phyloP scores from a whole-genome alignment of 495 filamentous ascomycete species.

The Penicillium chermesinum region DNA sequence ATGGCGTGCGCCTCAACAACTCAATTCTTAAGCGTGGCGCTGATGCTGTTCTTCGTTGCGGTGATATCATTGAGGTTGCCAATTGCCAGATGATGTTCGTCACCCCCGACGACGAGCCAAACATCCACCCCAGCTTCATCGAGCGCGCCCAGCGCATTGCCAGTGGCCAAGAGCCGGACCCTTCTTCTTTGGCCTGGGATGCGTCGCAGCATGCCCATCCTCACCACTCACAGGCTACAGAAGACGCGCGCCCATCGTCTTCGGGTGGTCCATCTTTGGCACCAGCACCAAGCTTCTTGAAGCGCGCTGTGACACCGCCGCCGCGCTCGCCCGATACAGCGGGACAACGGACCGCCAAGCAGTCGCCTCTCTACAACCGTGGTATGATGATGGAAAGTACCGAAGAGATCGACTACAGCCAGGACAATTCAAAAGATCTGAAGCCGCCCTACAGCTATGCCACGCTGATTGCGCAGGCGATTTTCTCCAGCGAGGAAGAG shows the following conservation, averaged over 20 bases:
- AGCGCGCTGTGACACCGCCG: conserved; percentile 63
- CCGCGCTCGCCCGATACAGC: conserved; percentile 44
- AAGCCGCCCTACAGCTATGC: conserved; percentile 96
- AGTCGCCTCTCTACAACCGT: conserved; percentile 55
- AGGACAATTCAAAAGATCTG: conserved; percentile 75
- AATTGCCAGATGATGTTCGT: conserved; percentile 98
- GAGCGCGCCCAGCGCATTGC: conserved; percentile 44
- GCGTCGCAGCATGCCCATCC: conserved; percentile 39
- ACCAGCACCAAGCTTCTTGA: conserved; percentile 64
- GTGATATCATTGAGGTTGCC: conserved; percentile 83
- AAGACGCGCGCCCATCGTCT: conserved; percentile 21
- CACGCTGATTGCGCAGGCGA: conserved; percentile 94
- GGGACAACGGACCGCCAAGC: conserved; percentile 48
- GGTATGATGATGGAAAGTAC: conserved; percentile 70
- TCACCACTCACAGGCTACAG: conserved; percentile 26
- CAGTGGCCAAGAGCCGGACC: conserved; percentile 38
- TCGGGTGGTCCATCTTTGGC: conserved; percentile 54
- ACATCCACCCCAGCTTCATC: conserved; percentile 55
- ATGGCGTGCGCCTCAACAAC: conserved; percentile 80
- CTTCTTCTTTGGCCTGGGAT: conserved; percentile 28
- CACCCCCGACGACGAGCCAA: conserved; percentile 58
- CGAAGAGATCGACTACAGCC: conserved; percentile 78
- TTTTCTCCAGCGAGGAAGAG: conserved; percentile 75
- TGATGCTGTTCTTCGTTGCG: conserved; percentile 64
- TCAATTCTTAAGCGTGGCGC: conserved; percentile 57